Evolutionary conservation across 2,329 filamentous ascomycete species (phyloP), one percentile per base, ranked within the genome.

Genomic region (Madurella mycetomatis): DNA sequence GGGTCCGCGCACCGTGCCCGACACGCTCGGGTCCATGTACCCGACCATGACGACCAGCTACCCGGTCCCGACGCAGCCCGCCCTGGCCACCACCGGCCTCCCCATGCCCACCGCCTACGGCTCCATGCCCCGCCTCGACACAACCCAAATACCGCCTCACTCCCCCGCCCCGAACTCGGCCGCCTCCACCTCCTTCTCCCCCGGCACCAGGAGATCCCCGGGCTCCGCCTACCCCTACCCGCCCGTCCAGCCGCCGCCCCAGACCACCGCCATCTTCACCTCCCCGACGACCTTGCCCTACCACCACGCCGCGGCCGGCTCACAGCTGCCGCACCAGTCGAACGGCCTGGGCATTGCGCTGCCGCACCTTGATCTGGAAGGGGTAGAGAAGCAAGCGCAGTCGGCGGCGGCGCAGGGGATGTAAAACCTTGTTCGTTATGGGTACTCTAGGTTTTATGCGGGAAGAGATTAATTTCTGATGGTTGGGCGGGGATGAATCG

Each of bases 1-100:
- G 9, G 61, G 55, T 5, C 63, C 64, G 8, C 61, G 64, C 47
- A 65, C 64, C 9, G 53, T 65, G 17, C 64, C 64, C 4, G 62
- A 63, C 25, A 45, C 60, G n/a, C 50, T 54, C n/a, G 48, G 47
- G 1, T 48, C 51, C 5, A 51, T 62, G 25, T 60, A 63, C 49
- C 59, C 63, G 11, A 37, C 34, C 12, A 45, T 61, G 19, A 47
- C 57, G n/a, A 55, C 57, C 4, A 51, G 49, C 37, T 61, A 61
- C 34, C 53, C 57, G 13, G 41, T 58, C 17, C 42, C 51, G 9
- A 55, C 56, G 11, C 57, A 57, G 17, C 57, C 57, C 2, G 52
- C 55, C n/a, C 57, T 56, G 3, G 52, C 55, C 17, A 41, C 60
- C 17, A 34, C 56, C 2, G 47, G 31, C 9, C 54, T 60, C 1